A percentile compares a stretch with the other conserved stretches of the same genome.
Conservation (phyloP, 495 filamentous ascomycete species). For the Daldinia grandis region DNA sequence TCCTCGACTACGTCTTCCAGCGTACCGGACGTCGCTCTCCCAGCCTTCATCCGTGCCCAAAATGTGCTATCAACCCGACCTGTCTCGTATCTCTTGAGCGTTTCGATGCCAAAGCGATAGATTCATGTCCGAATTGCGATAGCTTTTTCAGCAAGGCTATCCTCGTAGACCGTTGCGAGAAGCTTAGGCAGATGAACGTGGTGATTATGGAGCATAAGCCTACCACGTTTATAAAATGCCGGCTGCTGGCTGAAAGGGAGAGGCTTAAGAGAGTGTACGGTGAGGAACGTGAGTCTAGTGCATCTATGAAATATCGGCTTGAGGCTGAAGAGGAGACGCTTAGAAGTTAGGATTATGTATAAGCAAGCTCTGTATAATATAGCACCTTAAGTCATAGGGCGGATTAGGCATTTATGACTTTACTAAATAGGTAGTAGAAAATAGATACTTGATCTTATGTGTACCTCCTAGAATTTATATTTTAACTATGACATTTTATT, state of each 20-base stretch:
- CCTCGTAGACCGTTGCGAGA: conserved; percentile 2
- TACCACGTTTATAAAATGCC: conserved; percentile 9
- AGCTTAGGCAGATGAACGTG: conserved; percentile 3
- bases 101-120: background rate
- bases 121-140: conserved; percentile 7
- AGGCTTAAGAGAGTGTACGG: background rate
- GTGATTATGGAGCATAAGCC: conserved; percentile 13
- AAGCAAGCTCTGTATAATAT: background rate
- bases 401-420: too few species aligned
- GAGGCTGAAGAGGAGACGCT: background rate
- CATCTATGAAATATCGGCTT: conserved; percentile 1
- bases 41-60: conserved; percentile 6
- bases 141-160: conserved; percentile 12
- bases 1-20: conserved; percentile 8
- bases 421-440: too few species aligned
- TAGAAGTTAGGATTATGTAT: background rate
- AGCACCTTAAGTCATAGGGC: background rate
- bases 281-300: conserved; percentile 3
- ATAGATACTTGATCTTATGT: too few species aligned
- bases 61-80: background rate
- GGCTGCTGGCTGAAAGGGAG: conserved; percentile 1
- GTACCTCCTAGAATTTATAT: too few species aligned
- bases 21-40: conserved; percentile 8
- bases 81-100: conserved; percentile 12
- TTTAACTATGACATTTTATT: too few species aligned